These are phyloP conservation scores for Coriolopsis trogii DNA, from an alignment of 1,284 basidiomycete species.

Conservation along the genomic window DNA sequence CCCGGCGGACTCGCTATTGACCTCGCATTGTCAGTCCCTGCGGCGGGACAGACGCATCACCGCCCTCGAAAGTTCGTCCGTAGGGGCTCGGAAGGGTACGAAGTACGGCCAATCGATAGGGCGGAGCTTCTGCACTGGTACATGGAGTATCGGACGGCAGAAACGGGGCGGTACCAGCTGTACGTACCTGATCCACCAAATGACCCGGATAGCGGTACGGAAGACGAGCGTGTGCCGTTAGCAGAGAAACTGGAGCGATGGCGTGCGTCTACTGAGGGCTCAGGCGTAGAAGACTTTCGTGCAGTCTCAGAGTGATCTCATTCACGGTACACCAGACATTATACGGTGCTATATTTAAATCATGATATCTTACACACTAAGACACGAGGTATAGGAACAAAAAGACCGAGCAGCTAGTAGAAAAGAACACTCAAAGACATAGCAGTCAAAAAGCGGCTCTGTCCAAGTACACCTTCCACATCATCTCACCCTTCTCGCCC, in stretches of 20 bases:
- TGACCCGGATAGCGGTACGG: conserved; percentile 31
- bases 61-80: conserved; percentile 45
- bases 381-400: not conserved
- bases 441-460: conserved; percentile 30
- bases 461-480: conserved; percentile 71
- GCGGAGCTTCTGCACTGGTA: conserved; percentile 64
- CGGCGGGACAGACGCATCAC: too few relatives aligned
- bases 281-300: not conserved
- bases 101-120: conserved; percentile 60
- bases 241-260: conserved; percentile 26
- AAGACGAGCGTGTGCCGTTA: conserved; percentile 34
- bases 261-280: conserved; percentile 10
- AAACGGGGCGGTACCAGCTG: conserved; percentile 58
- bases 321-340: not conserved
- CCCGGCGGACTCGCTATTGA: conserved; percentile 10
- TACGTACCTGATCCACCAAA: conserved; percentile 59
- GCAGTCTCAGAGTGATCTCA: not conserved
- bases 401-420: not conserved
- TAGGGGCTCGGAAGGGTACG: conserved; percentile 79
- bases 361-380: conserved; percentile 1
- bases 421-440: not conserved
- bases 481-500: conserved; percentile 65
- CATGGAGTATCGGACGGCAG: conserved; percentile 51
- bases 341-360: not conserved
- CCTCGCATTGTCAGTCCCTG: too few relatives aligned